Evolutionary conservation across 352 stramenopile genomes (phyloP), one percentile per base, ranked within the genome.

Genomic region (Globisporangium middletonii): DNA sequence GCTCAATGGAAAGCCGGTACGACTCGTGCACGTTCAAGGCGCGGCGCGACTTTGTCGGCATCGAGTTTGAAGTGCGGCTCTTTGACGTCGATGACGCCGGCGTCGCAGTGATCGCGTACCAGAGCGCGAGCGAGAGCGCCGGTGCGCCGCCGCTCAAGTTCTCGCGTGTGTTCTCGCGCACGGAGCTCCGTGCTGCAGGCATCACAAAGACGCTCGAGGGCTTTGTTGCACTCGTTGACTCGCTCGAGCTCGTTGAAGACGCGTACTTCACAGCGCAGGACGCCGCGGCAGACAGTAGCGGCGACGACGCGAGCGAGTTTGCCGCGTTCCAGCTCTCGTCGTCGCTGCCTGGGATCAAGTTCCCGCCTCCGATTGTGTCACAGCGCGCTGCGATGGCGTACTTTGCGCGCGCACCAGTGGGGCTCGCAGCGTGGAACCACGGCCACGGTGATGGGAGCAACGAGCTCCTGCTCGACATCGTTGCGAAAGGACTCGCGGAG

Each of bases 11-110:
- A 27, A 16, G 18, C 13, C 53, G 53, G 11, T 83, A 79, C 61
- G 75, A 75, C 54, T 65, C 65, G 47, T 87, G 77, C 57, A 78
- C 69, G 65, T 89, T 84, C 69, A 81, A 82, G 58, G 73, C 76
- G 41, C 73, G 72, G 0, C 72, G 77, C 57, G 74, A 77, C 38
- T 88, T 87, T 33, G 68, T 87, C 15, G 73, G 75, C n/a, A 66
- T 67, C 37, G 71, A 83, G 54, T 86, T 83, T 55, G 81, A 93
- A 33, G 75, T 92, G 50, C 72, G 75, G 53, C 60, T 91, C 27
- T 83, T 93, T 33, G 75, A 91, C 35, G 71, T 94, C 27, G 77
- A 90, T 53, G 81, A 80, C 41, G 75, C 75, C 26, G 83, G 77
- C 33, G 65, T 92, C 33, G 71, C 72, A 9, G 79, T 82, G 12